Evolutionary conservation across 2,329 filamentous ascomycete species (phyloP).

Genomic region (Alternaria sp.): DNA sequence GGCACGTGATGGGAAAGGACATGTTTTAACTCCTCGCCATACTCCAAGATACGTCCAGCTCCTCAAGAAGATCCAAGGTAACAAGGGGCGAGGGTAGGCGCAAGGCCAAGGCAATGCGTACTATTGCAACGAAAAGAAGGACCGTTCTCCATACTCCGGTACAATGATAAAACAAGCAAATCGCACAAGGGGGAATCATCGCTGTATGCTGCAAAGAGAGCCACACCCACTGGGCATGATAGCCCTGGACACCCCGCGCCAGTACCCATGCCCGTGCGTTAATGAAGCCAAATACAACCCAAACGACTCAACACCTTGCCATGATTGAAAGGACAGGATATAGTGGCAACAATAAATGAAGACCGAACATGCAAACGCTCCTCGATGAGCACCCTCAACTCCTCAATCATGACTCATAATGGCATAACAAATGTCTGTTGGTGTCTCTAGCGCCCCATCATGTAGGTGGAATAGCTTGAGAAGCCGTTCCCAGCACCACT

Average conservation of each 20-base stretch:
- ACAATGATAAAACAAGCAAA: constrained; percentile 39
- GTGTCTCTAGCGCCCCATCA: constrained; percentile 47
- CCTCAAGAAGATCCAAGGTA: not conserved
- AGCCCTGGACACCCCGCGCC: constrained; percentile 45
- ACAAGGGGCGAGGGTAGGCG: not conserved
- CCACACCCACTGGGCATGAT: constrained; percentile 44
- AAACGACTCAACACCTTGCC: constrained; percentile 49
- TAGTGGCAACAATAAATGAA: constrained; percentile 45
- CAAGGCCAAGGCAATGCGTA: constrained; percentile 7
- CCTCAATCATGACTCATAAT: constrained; percentile 45
- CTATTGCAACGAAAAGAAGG: constrained; percentile 10
- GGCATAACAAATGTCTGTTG: constrained; percentile 28
- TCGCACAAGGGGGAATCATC: constrained; percentile 54
- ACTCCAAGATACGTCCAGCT: constrained; percentile 13
- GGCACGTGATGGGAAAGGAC: not conserved
- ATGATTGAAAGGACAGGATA: constrained; percentile 53
- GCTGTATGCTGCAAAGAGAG: constrained; percentile 52
- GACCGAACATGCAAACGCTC: constrained; percentile 37
- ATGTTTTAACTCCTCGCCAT: constrained; percentile 1
- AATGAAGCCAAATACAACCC: constrained; percentile 40
- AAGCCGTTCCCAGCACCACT: constrained; percentile 41
- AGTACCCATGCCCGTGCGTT: constrained; percentile 49
- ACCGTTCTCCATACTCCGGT: constrained; percentile 37
- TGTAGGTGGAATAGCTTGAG: constrained; percentile 46
- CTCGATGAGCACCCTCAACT: constrained; percentile 41